phyloP scores from a whole-genome alignment of 202 grass and related monocot genomes.

The Zoysia matrella region DNA sequence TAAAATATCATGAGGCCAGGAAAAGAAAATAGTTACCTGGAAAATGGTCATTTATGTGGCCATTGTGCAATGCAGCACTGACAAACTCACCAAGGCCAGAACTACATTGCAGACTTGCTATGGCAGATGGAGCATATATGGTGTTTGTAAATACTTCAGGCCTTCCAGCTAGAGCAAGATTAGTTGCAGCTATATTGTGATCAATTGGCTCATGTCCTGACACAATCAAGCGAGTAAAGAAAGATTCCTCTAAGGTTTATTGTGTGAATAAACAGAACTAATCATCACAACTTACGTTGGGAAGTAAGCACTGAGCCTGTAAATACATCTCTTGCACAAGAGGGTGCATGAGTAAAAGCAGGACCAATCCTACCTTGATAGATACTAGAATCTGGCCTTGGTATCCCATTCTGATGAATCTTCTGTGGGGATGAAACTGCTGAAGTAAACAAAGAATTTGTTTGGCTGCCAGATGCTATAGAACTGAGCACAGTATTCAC shows the following conservation, averaged over 20 bases:
- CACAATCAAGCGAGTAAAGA: conserved; percentile 37
- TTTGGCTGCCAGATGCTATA: conserved; percentile 7
- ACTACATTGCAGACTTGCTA: conserved; percentile 39
- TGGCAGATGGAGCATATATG: conserved; percentile 32
- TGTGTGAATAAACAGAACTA: background rate
- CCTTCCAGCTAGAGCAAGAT: conserved; percentile 21
- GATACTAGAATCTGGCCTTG: conserved; percentile 17
- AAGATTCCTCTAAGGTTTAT: conserved; percentile 4
- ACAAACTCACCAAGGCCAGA: conserved; percentile 22
- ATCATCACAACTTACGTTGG: conserved; percentile 53
- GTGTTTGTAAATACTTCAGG: conserved; percentile 38
- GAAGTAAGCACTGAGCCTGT: conserved; percentile 31
- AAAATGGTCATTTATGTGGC: conserved; percentile 43
- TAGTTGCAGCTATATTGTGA: conserved; percentile 29
- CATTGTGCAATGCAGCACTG: conserved; percentile 24
- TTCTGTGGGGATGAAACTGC: conserved; percentile 1
- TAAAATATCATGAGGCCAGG: conserved; percentile 7
- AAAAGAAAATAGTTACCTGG: conserved; percentile 39
- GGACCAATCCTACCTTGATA: conserved; percentile 22
- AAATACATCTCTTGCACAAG: conserved; percentile 23
- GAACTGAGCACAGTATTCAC: conserved; percentile 33
- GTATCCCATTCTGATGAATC: conserved; percentile 36
- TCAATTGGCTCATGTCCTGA: conserved; percentile 39
- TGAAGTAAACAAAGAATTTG: conserved; percentile 30
- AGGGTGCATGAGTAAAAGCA: conserved; percentile 36